Percentiles rank a stretch among this genome's conserved stretches.
These are phyloP conservation scores for Adansonia madagascariensis DNA, from an alignment of 441 rosid species.

Conservation along the genomic window DNA sequence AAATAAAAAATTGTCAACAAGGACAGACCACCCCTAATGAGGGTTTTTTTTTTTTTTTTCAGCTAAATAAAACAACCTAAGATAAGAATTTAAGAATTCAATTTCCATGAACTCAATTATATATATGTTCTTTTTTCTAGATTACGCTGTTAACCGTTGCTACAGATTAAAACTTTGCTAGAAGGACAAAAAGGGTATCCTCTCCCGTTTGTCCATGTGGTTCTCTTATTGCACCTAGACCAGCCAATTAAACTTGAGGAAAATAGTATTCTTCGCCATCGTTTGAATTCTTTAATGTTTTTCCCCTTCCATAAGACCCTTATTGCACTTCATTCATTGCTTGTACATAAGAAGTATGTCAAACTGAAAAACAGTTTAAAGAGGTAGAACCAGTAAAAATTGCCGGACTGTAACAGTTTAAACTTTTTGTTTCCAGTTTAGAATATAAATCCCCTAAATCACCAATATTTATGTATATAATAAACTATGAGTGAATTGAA, in stretches of 20 bases:
- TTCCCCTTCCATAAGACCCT: not conserved
- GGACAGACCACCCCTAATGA: not conserved
- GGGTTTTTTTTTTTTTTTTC: not conserved
- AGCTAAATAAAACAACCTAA: not conserved
- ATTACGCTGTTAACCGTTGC: not conserved
- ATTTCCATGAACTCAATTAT: not conserved
- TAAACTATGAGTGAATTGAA: not conserved
- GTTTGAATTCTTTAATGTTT: not conserved
- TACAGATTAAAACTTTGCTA: slow-evolving; percentile 8
- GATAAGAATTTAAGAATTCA: slow-evolving; percentile 2
- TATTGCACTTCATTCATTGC: not conserved
- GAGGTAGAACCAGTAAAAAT: not conserved
- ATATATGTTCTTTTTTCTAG: not conserved
- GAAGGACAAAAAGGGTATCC: not conserved
- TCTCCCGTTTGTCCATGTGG: not conserved
- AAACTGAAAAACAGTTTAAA: not conserved
- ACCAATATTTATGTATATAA: not conserved
- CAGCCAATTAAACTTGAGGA: slow-evolving; percentile 11
- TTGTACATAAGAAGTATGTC: not conserved
- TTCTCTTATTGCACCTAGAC: not conserved
- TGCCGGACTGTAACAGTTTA: not conserved
- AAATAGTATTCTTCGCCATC: slow-evolving; percentile 1
- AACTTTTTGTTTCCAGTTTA: not conserved
- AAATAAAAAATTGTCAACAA: not conserved
- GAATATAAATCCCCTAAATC: not conserved